These are phyloP conservation scores for Malbranchea cinnamomea DNA, from an alignment of 2,329 filamentous ascomycete genomes.

Conservation along the genomic window DNA sequence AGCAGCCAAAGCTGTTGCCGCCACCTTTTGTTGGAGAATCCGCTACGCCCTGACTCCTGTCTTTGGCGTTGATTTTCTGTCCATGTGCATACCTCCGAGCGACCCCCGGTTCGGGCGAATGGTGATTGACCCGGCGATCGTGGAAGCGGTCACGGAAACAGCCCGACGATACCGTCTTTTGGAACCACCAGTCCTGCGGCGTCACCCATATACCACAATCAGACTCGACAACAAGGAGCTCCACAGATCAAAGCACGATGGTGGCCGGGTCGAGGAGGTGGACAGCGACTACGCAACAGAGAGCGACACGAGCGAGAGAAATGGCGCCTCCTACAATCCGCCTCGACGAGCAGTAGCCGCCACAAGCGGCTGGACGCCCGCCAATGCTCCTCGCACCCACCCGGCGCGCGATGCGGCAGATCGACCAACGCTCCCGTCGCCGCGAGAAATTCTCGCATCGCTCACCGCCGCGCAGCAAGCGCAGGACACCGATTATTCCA, in stretches of 20 bases:
- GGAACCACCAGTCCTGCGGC: no score
- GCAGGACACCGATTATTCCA: no score
- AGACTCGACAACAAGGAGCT: no score
- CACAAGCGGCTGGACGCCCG: constrained; percentile 16
- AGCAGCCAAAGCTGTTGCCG: constrained; percentile 72
- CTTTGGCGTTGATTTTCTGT: constrained; percentile 71
- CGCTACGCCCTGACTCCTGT: constrained; percentile 76
- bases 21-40: constrained; percentile 78
- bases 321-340: constrained; percentile 1
- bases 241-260: no score
- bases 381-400: constrained; percentile 25
- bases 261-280: background rate
- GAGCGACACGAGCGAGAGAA: background rate
- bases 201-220: no score
- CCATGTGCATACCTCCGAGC: constrained; percentile 51
- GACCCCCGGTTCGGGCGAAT: constrained; percentile 29
- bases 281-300: constrained; percentile 2
- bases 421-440: constrained; percentile 13
- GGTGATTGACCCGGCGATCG: constrained; percentile 12
- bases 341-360: constrained; percentile 2
- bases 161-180: constrained; percentile 11
- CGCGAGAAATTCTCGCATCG: constrained; percentile 14
- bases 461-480: no score
- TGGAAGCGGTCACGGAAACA: constrained; percentile 12
- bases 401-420: constrained; percentile 2